Base-by-base conservation (phyloP, 352 stramenopile genomes). In the Pythium guiyangense region DNA sequence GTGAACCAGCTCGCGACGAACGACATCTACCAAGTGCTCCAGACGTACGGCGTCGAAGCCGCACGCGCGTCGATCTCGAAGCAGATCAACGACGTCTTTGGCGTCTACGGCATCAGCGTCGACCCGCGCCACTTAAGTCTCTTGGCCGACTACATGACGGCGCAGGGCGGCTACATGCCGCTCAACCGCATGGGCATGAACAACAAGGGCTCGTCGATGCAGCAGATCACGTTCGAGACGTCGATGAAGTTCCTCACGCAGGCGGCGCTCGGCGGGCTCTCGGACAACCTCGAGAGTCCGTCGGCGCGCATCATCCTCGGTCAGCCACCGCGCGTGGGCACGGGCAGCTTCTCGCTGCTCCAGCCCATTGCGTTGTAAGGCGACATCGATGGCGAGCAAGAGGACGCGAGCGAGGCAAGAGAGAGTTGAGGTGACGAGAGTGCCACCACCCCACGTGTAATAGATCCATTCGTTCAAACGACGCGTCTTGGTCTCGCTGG, bases 151-250 rank as follows among this genome's bases (percentile, higher is more conserved):
- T 99, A 99, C 79, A 99, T 99, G 97, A 99, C 97, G 3, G 93
- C 93, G 67, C 77, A 97, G 64, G 98, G 98, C 43, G 95, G 86
- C 57, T 98, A 98, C 82, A 98, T 96, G 80, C 79, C 96, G 27
- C 94, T 99, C 73, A 99, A 99, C 82, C 90, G 97, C 52, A 97
- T 91, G 55, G 97, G 97, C 56, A 99, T 99, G 94, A 84, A 86
- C 53, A 85, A 98, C 64, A 95, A 96, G 66, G 92, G 90, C 53
- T 99, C 94, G 35, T 86, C 96, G 25, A 97, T 99, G 67, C 85
- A 99, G 67, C 96, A 99, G 77, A 99, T 99, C 88, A 99, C 96
- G 74, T 99, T 99, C 74, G 98, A 99, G 79, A 99, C 97, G 40
- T 99, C 97, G 27, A 97, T 97, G 62, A 95, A 97, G 40, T 99